These are phyloP conservation scores for Boletus tomentosulus DNA, from an alignment of 768 basidiomycete species.

Conservation along the genomic window DNA sequence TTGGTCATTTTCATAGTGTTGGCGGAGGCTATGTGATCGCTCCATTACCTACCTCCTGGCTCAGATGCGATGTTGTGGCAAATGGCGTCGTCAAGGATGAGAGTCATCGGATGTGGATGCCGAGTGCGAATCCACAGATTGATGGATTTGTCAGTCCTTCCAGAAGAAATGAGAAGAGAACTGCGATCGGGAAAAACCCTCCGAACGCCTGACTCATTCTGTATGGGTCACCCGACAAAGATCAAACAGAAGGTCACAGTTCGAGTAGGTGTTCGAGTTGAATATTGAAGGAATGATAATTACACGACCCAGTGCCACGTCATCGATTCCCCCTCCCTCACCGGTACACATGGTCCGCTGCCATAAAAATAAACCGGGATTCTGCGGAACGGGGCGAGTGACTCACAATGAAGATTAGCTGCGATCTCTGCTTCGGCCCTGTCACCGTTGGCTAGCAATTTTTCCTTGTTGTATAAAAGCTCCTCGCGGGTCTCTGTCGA, in stretches of 20 bases:
- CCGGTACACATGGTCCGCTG: conserved; percentile 87
- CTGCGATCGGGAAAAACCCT: neutral
- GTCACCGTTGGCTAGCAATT: conserved; percentile 93
- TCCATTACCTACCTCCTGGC: neutral
- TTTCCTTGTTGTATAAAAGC: conserved; percentile 98
- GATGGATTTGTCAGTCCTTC: neutral
- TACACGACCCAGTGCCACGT: conserved; percentile 19
- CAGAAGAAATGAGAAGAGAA: neutral
- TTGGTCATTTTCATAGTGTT: neutral
- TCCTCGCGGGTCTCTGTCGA: conserved; percentile 98
- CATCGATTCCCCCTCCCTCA: conserved; percentile 33
- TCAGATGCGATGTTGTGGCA: neutral
- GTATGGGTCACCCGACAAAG: neutral
- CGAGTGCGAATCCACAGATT: conserved; percentile 1
- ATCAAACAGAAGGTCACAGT: neutral
- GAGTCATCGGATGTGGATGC: neutral
- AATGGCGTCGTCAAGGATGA: neutral
- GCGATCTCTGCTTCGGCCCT: conserved; percentile 96
- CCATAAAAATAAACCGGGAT: conserved; percentile 18
- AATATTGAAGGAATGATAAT: conserved; percentile 15
- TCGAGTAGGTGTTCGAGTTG: conserved; percentile 4
- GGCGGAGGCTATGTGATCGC: neutral
- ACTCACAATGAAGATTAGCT: conserved; percentile 79
- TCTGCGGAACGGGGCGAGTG: conserved; percentile 6
- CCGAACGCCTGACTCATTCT: neutral